Conservation (phyloP, 1,284 basidiomycete species). For the Ustilago bromivora region DNA sequence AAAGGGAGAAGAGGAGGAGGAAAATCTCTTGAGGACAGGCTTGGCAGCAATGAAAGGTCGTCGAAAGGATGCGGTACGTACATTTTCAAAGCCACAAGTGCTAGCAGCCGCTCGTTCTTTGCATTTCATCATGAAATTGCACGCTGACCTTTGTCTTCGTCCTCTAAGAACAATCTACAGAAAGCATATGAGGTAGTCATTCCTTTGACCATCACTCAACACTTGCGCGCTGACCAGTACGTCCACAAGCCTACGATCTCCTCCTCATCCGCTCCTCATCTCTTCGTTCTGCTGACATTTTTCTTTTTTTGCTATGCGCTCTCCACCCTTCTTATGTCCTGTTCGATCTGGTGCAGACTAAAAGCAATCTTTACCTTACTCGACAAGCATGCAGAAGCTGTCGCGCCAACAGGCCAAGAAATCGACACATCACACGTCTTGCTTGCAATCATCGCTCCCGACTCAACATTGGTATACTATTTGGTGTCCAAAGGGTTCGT, state of each 20-base stretch:
- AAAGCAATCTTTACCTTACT: slow-evolving; percentile 40
- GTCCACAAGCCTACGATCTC: slow-evolving; percentile 5
- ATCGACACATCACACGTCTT: slow-evolving; percentile 48
- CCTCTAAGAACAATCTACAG: neutral
- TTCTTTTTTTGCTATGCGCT: neutral
- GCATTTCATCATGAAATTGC: neutral
- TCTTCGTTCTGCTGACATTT: neutral
- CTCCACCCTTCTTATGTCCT: no score
- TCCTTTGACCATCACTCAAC: slow-evolving; percentile 39
- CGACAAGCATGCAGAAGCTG: slow-evolving; percentile 20
- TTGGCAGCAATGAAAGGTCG: slow-evolving; percentile 41
- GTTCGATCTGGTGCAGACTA: slow-evolving; percentile 15
- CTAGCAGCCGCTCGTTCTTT: no score
- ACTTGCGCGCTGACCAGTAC: slow-evolving; percentile 32
- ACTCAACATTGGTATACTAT: slow-evolving; percentile 67
- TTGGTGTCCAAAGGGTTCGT: slow-evolving; percentile 62
- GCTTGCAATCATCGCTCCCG: slow-evolving; percentile 63
- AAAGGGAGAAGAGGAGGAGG: neutral
- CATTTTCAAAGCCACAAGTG: no score
- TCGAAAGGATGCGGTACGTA: slow-evolving; percentile 40
- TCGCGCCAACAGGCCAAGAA: slow-evolving; percentile 5
- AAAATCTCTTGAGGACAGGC: neutral
- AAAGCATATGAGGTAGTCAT: slow-evolving; percentile 39
- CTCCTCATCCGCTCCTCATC: neutral
- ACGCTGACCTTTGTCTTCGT: neutral